Percentiles rank a stretch among this genome's conserved stretches.
Evolutionary conservation across 2,329 filamentous ascomycete species (phyloP).

Genomic region (Cyphellophora europaea): DNA sequence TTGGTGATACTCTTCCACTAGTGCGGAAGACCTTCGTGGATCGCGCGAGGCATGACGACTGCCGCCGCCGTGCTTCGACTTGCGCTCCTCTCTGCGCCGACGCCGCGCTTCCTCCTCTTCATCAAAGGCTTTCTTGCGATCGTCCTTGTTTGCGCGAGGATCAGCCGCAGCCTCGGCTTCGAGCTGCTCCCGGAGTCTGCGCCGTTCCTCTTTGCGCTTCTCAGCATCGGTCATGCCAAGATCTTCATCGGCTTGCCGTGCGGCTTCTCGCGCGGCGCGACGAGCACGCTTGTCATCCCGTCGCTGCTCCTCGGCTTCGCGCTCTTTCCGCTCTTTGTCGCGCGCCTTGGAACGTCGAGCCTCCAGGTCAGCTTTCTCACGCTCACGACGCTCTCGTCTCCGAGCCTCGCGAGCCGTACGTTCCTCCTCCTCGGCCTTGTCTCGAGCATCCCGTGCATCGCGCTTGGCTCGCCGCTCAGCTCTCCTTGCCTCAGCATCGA

Average conservation of each 20-base stretch:
- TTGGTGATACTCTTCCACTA: constrained; percentile 25
- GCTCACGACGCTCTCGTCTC: constrained; percentile 36
- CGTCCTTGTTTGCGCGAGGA: constrained; percentile 14
- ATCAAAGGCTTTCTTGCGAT: constrained; percentile 25
- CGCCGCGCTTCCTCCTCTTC: constrained; percentile 19
- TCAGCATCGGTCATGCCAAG: constrained; percentile 26
- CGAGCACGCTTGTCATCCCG: constrained; percentile 52
- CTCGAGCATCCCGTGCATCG: constrained; percentile 22
- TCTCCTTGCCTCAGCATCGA: constrained; percentile 52
- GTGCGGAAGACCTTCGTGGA: constrained; percentile 13
- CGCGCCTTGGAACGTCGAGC: constrained; percentile 28
- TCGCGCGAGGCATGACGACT: constrained; percentile 8
- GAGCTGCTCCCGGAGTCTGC: constrained; percentile 16
- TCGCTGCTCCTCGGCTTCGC: constrained; percentile 45
- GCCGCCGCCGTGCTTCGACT: constrained; percentile 24
- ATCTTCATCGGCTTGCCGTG: constrained; percentile 23
- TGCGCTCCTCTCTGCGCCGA: constrained; percentile 20
- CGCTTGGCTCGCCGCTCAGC: constrained; percentile 53
- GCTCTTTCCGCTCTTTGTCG: constrained; percentile 44
- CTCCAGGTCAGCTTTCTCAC: constrained; percentile 48
- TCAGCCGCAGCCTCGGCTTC: constrained; percentile 14
- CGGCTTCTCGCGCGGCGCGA: constrained; percentile 27
- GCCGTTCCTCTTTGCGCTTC: constrained; percentile 27
- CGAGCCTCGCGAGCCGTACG: constrained; percentile 24
- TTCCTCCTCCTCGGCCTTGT: constrained; percentile 29